Percentiles rank a stretch among this genome's conserved stretches.
These are phyloP conservation scores for Nematocida sp. DNA, from an alignment of 371 early-diverging fungal species.

Conservation along the genomic window DNA sequence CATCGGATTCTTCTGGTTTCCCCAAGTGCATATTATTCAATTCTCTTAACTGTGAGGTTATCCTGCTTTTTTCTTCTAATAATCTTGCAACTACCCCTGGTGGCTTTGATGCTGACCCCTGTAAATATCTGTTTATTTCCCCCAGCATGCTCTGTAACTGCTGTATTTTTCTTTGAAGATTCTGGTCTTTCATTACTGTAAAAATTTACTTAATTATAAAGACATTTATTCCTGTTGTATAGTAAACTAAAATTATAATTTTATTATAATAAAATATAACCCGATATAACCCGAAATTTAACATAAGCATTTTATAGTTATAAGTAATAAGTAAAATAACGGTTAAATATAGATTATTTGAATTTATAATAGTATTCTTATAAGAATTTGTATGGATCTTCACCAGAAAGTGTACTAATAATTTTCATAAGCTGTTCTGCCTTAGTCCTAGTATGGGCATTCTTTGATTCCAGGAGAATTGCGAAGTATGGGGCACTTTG, in stretches of 20 bases:
- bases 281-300: no score
- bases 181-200: conserved; percentile 52
- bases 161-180: conserved; percentile 55
- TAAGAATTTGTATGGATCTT: conserved; percentile 43
- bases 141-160: conserved; percentile 57
- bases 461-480: conserved; percentile 37
- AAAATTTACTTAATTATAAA: conserved; percentile 34
- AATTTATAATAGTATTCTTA: background rate
- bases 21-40: conserved; percentile 36
- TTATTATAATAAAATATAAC: no score
- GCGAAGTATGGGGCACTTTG: conserved; percentile 60
- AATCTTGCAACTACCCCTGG: conserved; percentile 39
- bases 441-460: conserved; percentile 3
- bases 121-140: conserved; percentile 55
- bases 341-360: background rate
- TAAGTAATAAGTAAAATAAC: no score
- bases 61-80: conserved; percentile 45
- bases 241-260: no score
- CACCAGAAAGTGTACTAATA: conserved; percentile 20
- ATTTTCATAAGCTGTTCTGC: conserved; percentile 40
- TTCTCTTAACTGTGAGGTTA: conserved; percentile 53
- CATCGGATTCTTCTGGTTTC: background rate
- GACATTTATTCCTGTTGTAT: no score
- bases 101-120: conserved; percentile 44
- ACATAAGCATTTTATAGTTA: no score